A percentile compares a stretch with the other conserved stretches of the same genome.
These are phyloP conservation scores for Candida chilensis DNA, from an alignment of 805 yeast species.

Conservation along the genomic window DNA sequence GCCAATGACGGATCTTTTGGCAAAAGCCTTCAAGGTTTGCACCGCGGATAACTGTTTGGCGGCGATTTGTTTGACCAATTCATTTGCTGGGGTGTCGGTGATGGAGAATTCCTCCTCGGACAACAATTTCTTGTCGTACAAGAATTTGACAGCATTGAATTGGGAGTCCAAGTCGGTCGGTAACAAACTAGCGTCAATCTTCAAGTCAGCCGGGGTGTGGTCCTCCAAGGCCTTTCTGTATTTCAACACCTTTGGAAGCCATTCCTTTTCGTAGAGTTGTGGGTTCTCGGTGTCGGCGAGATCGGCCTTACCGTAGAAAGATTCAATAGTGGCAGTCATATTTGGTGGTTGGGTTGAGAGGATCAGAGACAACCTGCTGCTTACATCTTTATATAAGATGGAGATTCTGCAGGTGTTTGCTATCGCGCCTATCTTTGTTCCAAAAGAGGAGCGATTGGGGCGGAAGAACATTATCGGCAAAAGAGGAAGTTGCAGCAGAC, in stretches of 20 bases:
- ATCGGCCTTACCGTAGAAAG: too few relatives aligned
- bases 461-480: too few relatives aligned
- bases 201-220: constrained; percentile 12
- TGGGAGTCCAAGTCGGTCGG: constrained; percentile 21
- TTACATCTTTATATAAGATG: too few relatives aligned
- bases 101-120: constrained; percentile 27
- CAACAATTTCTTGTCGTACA: constrained; percentile 18
- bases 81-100: constrained; percentile 32
- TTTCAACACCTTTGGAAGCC: constrained; percentile 36
- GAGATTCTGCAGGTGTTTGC: too few relatives aligned
- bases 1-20: constrained; percentile 17
- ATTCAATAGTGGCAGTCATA: too few relatives aligned
- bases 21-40: constrained; percentile 43
- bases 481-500: too few relatives aligned
- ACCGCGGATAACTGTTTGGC: constrained; percentile 37
- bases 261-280: constrained; percentile 26
- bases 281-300: too few relatives aligned
- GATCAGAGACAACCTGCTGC: too few relatives aligned
- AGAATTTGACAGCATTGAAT: constrained; percentile 24
- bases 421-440: too few relatives aligned
- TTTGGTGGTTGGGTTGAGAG: too few relatives aligned
- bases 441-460: too few relatives aligned
- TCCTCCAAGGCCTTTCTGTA: constrained; percentile 19
- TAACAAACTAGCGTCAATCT: constrained; percentile 16
- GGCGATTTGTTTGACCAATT: constrained; percentile 33